phyloP scores from a whole-genome alignment of 495 filamentous ascomycete species.

The Penicillium antarcticum region DNA sequence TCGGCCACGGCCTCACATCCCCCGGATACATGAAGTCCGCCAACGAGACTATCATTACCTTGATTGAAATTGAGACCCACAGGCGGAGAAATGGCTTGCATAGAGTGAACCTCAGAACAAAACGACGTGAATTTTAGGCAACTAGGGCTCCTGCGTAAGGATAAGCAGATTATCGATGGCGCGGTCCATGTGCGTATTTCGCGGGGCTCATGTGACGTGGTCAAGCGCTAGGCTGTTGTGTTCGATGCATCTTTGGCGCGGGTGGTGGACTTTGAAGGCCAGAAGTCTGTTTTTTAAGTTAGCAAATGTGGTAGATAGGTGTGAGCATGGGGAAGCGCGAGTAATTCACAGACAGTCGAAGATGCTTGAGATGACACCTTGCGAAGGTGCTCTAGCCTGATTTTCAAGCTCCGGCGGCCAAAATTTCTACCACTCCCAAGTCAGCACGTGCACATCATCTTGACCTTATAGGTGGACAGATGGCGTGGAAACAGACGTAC shows the following conservation, averaged over 20 bases:
- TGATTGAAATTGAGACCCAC: slow-evolving; percentile 33
- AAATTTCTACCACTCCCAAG: slow-evolving; percentile 12
- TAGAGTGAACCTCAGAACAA: no score
- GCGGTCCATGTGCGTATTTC: slow-evolving; percentile 3
- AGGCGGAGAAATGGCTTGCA: no score
- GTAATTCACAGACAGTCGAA: no score
- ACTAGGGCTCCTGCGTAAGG: slow-evolving; percentile 12
- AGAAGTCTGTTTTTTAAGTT: slow-evolving; percentile 6
- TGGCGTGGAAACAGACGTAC: slow-evolving; percentile 8
- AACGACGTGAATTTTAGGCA: no score
- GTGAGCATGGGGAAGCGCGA: not conserved
- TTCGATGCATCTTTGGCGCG: no score
- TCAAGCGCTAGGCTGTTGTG: no score
- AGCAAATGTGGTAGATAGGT: slow-evolving; percentile 7
- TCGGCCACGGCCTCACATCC: slow-evolving; percentile 28
- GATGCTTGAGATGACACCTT: no score
- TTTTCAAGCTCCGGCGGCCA: slow-evolving; percentile 6
- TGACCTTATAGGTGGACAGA: no score
- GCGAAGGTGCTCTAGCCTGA: slow-evolving; percentile 3
- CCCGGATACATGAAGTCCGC: slow-evolving; percentile 31
- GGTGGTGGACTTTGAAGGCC: slow-evolving; percentile 2
- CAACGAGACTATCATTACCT: slow-evolving; percentile 30
- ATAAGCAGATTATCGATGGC: slow-evolving; percentile 14
- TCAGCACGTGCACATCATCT: slow-evolving; percentile 8
- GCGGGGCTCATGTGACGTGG: slow-evolving; percentile 6